Evolutionary conservation across 441 rosid genomes (phyloP), one percentile per base, ranked within the genome.

Genomic region (Hypseocharis bilobata): DNA sequence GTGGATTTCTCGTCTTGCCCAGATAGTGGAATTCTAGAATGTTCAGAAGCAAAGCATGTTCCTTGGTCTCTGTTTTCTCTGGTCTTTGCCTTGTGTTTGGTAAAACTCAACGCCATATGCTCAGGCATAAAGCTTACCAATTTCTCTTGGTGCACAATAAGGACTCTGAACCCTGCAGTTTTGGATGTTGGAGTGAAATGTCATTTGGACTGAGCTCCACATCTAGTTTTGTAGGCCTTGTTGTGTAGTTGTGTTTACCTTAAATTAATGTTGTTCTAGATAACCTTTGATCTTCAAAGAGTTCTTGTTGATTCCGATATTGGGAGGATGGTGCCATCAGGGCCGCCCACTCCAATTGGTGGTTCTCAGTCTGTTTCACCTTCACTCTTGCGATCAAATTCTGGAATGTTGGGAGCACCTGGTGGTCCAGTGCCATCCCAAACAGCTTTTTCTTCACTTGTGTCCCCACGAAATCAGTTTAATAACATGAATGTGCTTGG

Each of bases 401-500:
- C 96, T 0, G 96, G 87, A 26, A 81, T 86, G 78, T 47, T 85
- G 67, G 95, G 95, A 72, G 72, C 82, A 47, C 96, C 87, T 76
- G 96, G 90, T 56, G 89, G 85, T 76, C 69, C 85, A 45, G 73
- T 86, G 72, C 78, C 95, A 73, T 81, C 96, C 57, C 97, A 87
- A 70, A 67, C 85, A 36, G 82, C 88, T n/a, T 88, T 87, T 71
- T 71, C 96, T 66, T 82, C 92, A 0, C 79, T 86, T 72, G 77
- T 92, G 28, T 80, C 96, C 1, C 91, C 96, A 2, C 85, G 84
- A 2, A 72, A 81, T 57, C 98, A 88, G 85, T 88, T 80, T 56
- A 82, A 78, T 76, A 80, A 72, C 70, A 84, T 91, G 88, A 83
- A 82, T 76, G 80, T 90, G 92, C 84, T 87, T 55, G 97, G 96